These are phyloP conservation scores for Epichloe hybrida DNA, from an alignment of 2,329 filamentous ascomycete genomes.

Conservation along the genomic window DNA sequence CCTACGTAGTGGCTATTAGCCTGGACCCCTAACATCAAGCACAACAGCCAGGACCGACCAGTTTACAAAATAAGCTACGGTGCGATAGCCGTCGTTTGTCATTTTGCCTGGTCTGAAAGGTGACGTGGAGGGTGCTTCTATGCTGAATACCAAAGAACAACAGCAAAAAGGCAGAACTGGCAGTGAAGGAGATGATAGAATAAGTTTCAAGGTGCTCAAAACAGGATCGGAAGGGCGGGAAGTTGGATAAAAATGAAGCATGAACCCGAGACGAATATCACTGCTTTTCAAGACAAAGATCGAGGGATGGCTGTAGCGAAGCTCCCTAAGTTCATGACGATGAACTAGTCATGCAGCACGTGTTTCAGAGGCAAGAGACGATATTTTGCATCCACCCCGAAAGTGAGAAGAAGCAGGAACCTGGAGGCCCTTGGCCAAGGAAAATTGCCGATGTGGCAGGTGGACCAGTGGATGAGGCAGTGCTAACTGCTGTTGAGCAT, in stretches of 20 bases:
- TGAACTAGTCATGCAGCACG: neutral
- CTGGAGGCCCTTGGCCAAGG: neutral
- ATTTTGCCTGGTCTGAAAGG: neutral
- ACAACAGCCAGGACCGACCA: slow-evolving; percentile 28
- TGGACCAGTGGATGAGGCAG: neutral
- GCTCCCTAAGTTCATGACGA: slow-evolving; percentile 1
- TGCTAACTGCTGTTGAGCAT: too few relatives aligned
- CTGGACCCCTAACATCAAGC: neutral
- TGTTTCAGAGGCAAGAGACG: neutral
- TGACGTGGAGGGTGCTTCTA: neutral
- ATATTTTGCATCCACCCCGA: neutral
- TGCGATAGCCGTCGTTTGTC: slow-evolving; percentile 36
- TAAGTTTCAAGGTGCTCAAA: neutral
- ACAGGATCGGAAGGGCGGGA: too few relatives aligned
- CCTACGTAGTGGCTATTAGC: slow-evolving; percentile 22
- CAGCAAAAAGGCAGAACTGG: neutral
- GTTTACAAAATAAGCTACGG: slow-evolving; percentile 63
- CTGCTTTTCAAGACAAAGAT: neutral
- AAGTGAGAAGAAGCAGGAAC: too few relatives aligned
- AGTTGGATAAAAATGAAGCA: neutral
- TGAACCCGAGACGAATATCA: neutral
- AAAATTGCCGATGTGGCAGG: neutral
- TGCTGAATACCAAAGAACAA: neutral
- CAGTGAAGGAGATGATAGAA: neutral
- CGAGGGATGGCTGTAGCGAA: neutral